phyloP scores from a whole-genome alignment of 148 eudicot species.

The Amaranthus hypochondriacus region DNA sequence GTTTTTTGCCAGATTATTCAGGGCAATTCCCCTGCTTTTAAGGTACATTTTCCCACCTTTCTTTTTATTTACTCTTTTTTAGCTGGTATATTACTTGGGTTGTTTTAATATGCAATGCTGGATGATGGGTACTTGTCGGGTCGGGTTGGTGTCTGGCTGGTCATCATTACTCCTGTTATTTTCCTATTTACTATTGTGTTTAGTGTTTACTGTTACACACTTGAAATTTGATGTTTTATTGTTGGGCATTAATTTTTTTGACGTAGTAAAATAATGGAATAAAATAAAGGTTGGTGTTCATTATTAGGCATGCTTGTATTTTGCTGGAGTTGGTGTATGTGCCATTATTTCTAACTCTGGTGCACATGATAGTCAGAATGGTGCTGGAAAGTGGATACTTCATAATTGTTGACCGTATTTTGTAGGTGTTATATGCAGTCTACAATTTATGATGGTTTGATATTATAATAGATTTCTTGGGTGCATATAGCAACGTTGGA shows the following conservation, averaged over 20 bases:
- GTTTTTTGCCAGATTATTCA: slow-evolving; percentile 66
- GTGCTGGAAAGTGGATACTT: background rate
- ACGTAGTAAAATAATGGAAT: background rate
- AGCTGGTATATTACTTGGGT: background rate
- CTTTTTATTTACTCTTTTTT: background rate
- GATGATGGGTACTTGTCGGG: slow-evolving; percentile 8
- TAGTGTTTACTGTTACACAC: background rate
- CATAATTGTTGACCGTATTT: background rate
- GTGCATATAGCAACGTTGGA: too few relatives aligned
- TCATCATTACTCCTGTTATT: background rate
- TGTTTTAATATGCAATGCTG: background rate
- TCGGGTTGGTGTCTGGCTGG: background rate
- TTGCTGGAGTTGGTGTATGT: slow-evolving; percentile 3
- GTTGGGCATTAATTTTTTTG: background rate
- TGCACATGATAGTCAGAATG: background rate
- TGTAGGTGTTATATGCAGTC: too few relatives aligned
- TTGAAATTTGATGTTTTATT: background rate
- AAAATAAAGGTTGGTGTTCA: background rate
- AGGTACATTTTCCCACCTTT: slow-evolving; percentile 34
- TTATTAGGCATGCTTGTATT: background rate
- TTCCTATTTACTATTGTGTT: background rate
- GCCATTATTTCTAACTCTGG: background rate
- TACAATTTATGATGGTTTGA: too few relatives aligned
- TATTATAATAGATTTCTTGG: too few relatives aligned
- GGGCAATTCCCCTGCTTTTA: slow-evolving; percentile 76